These are phyloP conservation scores for Saccharum hybrid DNA, from an alignment of 202 grass and related monocot species.

Conservation along the genomic window DNA sequence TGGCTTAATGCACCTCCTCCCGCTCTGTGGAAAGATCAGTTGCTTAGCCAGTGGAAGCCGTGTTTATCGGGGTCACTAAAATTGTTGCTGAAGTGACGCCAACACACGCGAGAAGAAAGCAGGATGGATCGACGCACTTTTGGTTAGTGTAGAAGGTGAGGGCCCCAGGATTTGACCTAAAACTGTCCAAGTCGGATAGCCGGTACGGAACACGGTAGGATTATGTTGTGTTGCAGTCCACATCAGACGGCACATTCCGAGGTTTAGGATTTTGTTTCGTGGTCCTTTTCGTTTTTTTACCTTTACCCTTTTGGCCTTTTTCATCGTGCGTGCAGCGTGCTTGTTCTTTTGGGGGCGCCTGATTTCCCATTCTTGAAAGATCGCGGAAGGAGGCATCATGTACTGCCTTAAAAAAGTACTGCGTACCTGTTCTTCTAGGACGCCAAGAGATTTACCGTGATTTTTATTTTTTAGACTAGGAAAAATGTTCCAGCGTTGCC, in stretches of 20 bases:
- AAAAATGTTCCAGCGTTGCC: too few relatives aligned
- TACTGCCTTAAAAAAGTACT: too few relatives aligned
- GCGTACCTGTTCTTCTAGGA: too few relatives aligned
- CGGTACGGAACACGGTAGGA: constrained; percentile 45
- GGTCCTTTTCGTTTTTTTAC: background rate
- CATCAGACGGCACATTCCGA: constrained; percentile 38
- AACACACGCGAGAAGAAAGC: background rate
- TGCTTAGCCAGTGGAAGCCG: background rate
- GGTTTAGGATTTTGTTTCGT: background rate
- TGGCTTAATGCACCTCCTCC: constrained; percentile 7
- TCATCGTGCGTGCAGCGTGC: too few relatives aligned
- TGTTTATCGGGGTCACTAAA: background rate
- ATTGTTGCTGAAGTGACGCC: background rate
- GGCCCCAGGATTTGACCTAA: constrained; percentile 34
- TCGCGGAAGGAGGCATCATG: too few relatives aligned
- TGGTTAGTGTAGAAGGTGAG: background rate
- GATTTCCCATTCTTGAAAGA: too few relatives aligned
- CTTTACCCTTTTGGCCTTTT: too few relatives aligned
- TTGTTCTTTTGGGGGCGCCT: too few relatives aligned
- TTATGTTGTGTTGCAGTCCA: constrained; percentile 20
- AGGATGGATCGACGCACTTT: background rate
- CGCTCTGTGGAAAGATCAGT: background rate
- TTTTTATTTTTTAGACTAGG: too few relatives aligned
- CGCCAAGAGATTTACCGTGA: too few relatives aligned
- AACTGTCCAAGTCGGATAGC: constrained; percentile 27